Conservation (phyloP, 176 grass and related monocot species). For the Pontederia paniculata region DNA sequence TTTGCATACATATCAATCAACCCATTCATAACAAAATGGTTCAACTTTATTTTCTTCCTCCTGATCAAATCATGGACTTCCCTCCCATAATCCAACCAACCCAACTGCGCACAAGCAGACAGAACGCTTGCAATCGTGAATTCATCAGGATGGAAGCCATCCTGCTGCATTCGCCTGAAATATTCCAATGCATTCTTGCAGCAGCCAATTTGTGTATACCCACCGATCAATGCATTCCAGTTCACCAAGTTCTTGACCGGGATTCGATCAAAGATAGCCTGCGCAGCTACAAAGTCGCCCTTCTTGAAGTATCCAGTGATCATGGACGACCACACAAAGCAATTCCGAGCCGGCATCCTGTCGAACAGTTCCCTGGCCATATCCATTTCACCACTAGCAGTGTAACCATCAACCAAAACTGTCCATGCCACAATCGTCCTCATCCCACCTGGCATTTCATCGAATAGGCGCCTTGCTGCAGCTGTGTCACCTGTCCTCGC, state of each 20-base stretch:
- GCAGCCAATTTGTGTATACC: constrained; percentile 42
- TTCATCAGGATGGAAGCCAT: constrained; percentile 37
- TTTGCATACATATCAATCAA: constrained; percentile 73
- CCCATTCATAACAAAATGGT: constrained; percentile 52
- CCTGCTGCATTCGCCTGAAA: constrained; percentile 27
- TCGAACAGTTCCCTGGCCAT: constrained; percentile 46
- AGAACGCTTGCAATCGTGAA: constrained; percentile 46
- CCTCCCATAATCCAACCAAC: constrained; percentile 25
- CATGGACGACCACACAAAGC: constrained; percentile 56
- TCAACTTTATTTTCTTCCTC: constrained; percentile 32
- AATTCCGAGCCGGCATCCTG: constrained; percentile 36
- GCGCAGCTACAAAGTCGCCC: constrained; percentile 21
- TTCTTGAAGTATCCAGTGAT: constrained; percentile 59
- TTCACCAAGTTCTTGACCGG: constrained; percentile 42
- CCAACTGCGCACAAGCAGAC: constrained; percentile 52
- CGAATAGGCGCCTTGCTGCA: constrained; percentile 27
- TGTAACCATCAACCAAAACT: constrained; percentile 42
- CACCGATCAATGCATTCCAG: constrained; percentile 45
- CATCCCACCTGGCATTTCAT: constrained; percentile 18
- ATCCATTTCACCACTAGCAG: constrained; percentile 28
- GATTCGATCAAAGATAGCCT: constrained; percentile 28
- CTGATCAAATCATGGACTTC: constrained; percentile 44
- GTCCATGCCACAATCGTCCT: constrained; percentile 43
- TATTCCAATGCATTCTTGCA: constrained; percentile 32
- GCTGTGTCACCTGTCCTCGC: constrained; percentile 32